Evolutionary conservation across 2,329 filamentous ascomycete species (phyloP).

Genomic region (Phialophora tarda): DNA sequence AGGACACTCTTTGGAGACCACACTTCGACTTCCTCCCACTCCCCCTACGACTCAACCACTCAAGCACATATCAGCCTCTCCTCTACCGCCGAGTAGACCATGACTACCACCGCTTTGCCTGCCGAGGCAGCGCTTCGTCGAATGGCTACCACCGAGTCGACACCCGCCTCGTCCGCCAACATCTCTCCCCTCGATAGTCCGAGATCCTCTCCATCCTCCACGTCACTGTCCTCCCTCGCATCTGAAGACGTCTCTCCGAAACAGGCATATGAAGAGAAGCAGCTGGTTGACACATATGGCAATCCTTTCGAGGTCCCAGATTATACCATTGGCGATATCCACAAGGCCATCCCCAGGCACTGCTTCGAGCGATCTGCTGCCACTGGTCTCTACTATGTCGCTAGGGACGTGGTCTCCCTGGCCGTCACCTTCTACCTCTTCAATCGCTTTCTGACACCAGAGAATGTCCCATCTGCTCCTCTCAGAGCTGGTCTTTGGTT

Average conservation of each 20-base stretch:
- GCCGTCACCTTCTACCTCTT: conserved; percentile 82
- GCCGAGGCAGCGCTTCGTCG: conserved; percentile 58
- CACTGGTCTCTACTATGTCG: conserved; percentile 79
- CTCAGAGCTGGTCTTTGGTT: conserved; percentile 69
- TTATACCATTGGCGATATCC: conserved; percentile 97
- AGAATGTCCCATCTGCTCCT: conserved; percentile 73
- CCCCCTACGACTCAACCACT: background rate
- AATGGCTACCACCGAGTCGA: conserved; percentile 61
- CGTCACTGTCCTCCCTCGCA: conserved; percentile 87
- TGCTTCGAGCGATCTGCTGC: conserved; percentile 87
- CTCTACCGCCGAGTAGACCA: conserved; percentile 36
- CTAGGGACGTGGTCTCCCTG: conserved; percentile 76
- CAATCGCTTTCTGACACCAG: conserved; percentile 87
- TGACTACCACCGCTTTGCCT: conserved; percentile 59
- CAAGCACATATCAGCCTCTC: background rate
- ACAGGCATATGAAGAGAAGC: conserved; percentile 46
- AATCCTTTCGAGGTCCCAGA: conserved; percentile 93
- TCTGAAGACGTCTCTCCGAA: conserved; percentile 62
- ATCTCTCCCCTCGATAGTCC: conserved; percentile 66
- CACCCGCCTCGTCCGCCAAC: conserved; percentile 59
- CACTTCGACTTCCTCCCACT: too few relatives aligned
- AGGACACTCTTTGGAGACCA: background rate
- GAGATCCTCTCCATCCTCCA: conserved; percentile 74
- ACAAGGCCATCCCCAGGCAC: conserved; percentile 95
- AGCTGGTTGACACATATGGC: conserved; percentile 88